Base-by-base conservation (phyloP, 2,329 filamentous ascomycete genomes). In the Cladophialophora psammophila region DNA sequence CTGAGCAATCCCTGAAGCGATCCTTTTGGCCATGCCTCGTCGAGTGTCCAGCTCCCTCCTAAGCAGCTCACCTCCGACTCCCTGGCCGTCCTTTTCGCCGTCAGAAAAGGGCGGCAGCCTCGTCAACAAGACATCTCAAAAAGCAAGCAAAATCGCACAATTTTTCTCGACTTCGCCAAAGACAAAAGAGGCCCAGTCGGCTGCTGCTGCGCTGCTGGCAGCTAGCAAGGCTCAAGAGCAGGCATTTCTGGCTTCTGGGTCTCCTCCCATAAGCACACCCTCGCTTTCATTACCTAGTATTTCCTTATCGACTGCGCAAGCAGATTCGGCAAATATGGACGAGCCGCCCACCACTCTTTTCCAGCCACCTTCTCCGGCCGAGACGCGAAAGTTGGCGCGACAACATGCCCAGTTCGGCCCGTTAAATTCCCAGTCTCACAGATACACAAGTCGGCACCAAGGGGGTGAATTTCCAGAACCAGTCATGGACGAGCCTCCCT, bases 401-500 rank as follows among this genome's bases (percentile, higher is more conserved):
- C 87, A 90, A 74, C 92, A 98, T 76, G 91, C 94, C 40, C 93
- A 98, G 76, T 99, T 98, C 76, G 95, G 91, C 12, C 94, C 94
- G 15, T 84, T 98, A 58, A 86, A 89, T 71, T 90, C 92, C 72
- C 87, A 89, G 59, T 90, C 86, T 75, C 94, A 99, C 80, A 87
- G 92, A 76, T 97, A 97, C 82, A 90, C 91, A 70, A 97, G 94
- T 84, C 88, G 91, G 79, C 93, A 96, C 78, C 88, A 91, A 69
- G 94, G 94, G 73, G 87, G 89, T 74, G 87, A 90, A 45, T 90
- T 98, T 66, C 88, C 89, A 54, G 87, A 93, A 42, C 94, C 94
- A 5, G 84, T 98, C 67, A 92, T 97, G 77, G 95, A 99, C 76
- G 94, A 97, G 79, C 94, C 95, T 50, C 93, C 94, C 18, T 98